Percentiles rank a stretch among this genome's conserved stretches.
Conservation (phyloP, 306 rosid species). For the Canavalia ensiformis region DNA sequence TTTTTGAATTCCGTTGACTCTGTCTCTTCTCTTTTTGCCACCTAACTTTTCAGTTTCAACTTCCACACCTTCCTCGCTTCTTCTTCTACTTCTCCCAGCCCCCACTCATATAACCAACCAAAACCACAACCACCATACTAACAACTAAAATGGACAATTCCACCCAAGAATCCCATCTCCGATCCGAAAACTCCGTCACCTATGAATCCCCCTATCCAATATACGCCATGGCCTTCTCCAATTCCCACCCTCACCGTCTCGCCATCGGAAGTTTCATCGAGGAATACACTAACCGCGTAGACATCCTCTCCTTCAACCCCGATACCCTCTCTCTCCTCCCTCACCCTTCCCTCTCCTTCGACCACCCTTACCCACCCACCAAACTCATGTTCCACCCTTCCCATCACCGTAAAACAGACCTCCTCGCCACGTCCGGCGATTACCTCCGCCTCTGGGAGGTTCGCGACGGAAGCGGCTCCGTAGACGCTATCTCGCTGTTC, state of each 20-base stretch:
- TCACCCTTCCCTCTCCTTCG: constrained; percentile 82
- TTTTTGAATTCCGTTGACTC: no score
- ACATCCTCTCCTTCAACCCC: constrained; percentile 84
- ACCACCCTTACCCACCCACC: constrained; percentile 97
- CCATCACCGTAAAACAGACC: constrained; percentile 57
- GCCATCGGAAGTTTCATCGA: constrained; percentile 95
- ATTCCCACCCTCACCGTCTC: constrained; percentile 53
- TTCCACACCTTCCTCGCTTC: neutral
- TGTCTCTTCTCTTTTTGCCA: neutral
- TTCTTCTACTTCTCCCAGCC: no score
- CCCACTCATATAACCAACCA: no score
- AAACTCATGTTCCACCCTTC: constrained; percentile 94
- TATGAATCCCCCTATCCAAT: constrained; percentile 84
- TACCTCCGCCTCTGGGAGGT: constrained; percentile 97
- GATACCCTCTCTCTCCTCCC: constrained; percentile 62
- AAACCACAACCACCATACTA: neutral
- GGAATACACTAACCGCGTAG: constrained; percentile 82
- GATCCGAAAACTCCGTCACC: constrained; percentile 69
- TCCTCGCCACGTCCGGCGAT: constrained; percentile 97
- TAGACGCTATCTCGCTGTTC: constrained; percentile 74
- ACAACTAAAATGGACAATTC: constrained; percentile 66
- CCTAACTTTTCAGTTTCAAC: constrained; percentile 37
- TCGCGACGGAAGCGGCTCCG: constrained; percentile 56
- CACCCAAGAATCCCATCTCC: constrained; percentile 71
- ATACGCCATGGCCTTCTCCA: constrained; percentile 74